Evolutionary conservation across 805 yeast genomes (phyloP).

Genomic region (Sporopachydermia quercuum): DNA sequence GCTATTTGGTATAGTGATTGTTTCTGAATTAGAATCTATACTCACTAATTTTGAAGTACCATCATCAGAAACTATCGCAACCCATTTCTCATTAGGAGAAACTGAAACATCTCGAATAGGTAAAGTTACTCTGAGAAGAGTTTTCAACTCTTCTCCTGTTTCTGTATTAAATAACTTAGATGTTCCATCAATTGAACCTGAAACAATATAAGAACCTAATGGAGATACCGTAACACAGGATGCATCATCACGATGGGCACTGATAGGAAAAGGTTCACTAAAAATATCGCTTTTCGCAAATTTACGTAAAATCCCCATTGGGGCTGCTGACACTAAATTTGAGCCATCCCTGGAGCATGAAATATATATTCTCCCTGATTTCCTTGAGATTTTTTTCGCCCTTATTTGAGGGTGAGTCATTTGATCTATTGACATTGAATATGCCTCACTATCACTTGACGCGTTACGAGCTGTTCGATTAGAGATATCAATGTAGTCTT

Average conservation of each 20-base stretch:
- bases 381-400: background rate
- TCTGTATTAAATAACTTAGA: conserved; percentile 16
- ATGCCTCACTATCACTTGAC: too few relatives aligned
- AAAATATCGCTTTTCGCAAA: background rate
- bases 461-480: too few relatives aligned
- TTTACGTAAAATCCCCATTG: background rate
- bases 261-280: conserved; percentile 1
- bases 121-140: conserved; percentile 15
- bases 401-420: too few relatives aligned
- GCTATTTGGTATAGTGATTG: conserved; percentile 28
- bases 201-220: conserved; percentile 16
- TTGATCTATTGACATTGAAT: too few relatives aligned
- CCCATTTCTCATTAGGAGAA: conserved; percentile 20
- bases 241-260: background rate
- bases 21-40: conserved; percentile 19
- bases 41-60: conserved; percentile 16
- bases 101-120: conserved; percentile 20
- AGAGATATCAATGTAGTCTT: too few relatives aligned
- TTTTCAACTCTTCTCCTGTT: conserved; percentile 11
- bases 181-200: conserved; percentile 29
- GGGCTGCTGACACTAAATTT: background rate
- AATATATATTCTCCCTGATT: background rate
- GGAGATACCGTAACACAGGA: background rate
- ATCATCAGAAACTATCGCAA: conserved; percentile 19
- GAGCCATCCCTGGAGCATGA: background rate